Evolutionary conservation across 345 rosid genomes (phyloP), one percentile per base, ranked within the genome.

Genomic region (Pugionium dolabratum): DNA sequence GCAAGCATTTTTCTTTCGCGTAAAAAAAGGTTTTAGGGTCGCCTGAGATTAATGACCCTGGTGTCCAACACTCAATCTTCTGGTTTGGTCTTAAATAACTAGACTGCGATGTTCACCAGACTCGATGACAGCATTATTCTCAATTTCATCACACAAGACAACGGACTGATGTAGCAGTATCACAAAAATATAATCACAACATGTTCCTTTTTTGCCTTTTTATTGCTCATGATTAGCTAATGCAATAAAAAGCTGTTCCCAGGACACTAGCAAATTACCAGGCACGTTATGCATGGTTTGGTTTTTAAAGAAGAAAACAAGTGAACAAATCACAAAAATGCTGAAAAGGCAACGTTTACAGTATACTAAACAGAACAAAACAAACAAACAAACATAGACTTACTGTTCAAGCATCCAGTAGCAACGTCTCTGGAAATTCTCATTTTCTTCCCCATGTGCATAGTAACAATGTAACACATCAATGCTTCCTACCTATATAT

Each of bases 361-460:
- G 9, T 41, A 45, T 41, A 18, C 31, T 29, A 39, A 55, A 31
- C 35, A 71, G 11, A 53, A 54, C 32, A 50, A 31, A 35, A 44
- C 2, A 26, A 18, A 18, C 18, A 49, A 11, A 54, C 34, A 67
- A 49, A 42, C 3, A 46, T 40, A 69, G 52, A 76, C 89, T 82
- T 74, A 92, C 98, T 59, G 82, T 62, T 89, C 93, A 67, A 92
- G 98, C 98, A 89, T 83, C 98, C 98, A 92, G 75, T 92, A 92
- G 65, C 86, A 79, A 67, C 96, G 86, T 29, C 96, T 79, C 73
- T 92, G 98, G 68, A 89, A 92, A 72, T 70, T 79, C 68, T 87
- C 93, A 63, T 87, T 82, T 4, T 81, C 89, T 83, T 87, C 92
- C 37, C 98, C 96, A 63, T 92, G 98, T 65, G 98, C 98, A 64